Conservation (phyloP, 306 rosid species). For the Medicago lupulina region DNA sequence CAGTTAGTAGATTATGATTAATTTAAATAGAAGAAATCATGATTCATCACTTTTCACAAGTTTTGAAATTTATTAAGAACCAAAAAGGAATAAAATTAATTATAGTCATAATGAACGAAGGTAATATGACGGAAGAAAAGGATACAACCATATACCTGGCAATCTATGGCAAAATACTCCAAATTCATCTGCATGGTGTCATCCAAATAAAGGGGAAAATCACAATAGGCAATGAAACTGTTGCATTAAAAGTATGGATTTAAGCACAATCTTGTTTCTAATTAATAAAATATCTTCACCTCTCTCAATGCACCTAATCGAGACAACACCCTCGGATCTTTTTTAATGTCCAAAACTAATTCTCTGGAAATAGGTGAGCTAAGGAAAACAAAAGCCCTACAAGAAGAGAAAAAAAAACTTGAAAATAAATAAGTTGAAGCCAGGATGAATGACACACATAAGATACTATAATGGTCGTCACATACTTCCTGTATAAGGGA, state of each 20-base stretch:
- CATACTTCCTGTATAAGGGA: conserved; percentile 94
- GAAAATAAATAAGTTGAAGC: conserved; percentile 34
- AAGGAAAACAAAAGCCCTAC: conserved; percentile 97
- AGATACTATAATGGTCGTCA: conserved; percentile 36
- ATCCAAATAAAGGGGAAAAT: conserved; percentile 43
- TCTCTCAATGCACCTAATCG: conserved; percentile 88
- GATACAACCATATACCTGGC: conserved; percentile 70
- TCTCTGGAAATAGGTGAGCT: conserved; percentile 85
- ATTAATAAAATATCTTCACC: conserved; percentile 55
- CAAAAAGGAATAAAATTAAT: conserved; percentile 3
- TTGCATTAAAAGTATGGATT: conserved; percentile 25
- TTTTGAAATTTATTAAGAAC: conserved; percentile 24
- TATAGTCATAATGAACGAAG: conserved; percentile 15
- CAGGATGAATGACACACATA: conserved; percentile 18
- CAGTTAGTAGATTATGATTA: conserved; percentile 31
- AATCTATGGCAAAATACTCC: conserved; percentile 93
- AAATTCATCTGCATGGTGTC: conserved; percentile 85
- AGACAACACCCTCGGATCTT: conserved; percentile 69
- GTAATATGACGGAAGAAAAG: conserved; percentile 33
- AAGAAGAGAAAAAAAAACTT: conserved; percentile 46
- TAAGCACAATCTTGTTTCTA: conserved; percentile 39
- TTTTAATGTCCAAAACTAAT: conserved; percentile 73
- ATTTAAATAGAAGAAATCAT: conserved; percentile 21
- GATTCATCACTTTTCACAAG: conserved; percentile 29
- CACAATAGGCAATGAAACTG: conserved; percentile 37